Evolutionary conservation across 2,329 filamentous ascomycete species (phyloP).

Genomic region (Fusarium miscanthi): DNA sequence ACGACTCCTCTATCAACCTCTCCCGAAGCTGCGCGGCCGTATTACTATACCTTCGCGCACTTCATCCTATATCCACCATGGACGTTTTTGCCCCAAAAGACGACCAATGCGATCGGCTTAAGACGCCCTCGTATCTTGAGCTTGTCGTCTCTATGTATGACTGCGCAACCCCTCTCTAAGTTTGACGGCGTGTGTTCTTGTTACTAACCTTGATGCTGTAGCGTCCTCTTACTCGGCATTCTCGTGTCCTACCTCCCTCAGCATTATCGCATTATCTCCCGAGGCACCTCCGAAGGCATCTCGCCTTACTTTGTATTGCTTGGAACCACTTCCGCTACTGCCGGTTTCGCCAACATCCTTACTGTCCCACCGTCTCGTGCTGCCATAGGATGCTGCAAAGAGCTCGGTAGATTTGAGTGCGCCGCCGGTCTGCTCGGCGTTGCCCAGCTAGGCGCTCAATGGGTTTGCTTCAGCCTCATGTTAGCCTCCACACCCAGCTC

Average conservation of each 20-base stretch:
- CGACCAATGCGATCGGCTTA: conserved; percentile 61
- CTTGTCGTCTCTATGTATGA: conserved; percentile 67
- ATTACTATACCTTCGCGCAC: conserved; percentile 1
- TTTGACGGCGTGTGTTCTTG: neutral
- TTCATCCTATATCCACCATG: conserved; percentile 32
- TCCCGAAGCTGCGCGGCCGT: conserved; percentile 9
- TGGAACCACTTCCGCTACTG: conserved; percentile 90
- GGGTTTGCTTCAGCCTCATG: conserved; percentile 93
- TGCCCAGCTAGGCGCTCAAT: conserved; percentile 90
- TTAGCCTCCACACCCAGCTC: conserved; percentile 58
- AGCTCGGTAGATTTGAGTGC: conserved; percentile 85
- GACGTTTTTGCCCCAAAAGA: conserved; percentile 42
- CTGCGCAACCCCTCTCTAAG: neutral
- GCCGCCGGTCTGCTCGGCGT: conserved; percentile 88
- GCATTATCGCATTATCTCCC: conserved; percentile 88
- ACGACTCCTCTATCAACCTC: conserved; percentile 11
- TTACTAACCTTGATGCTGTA: conserved; percentile 44
- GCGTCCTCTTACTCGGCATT: conserved; percentile 85
- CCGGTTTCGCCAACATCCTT: conserved; percentile 91
- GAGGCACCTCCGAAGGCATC: conserved; percentile 90
- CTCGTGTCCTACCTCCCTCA: conserved; percentile 94
- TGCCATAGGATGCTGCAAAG: conserved; percentile 87
- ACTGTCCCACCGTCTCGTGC: conserved; percentile 83
- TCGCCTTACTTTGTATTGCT: conserved; percentile 95
- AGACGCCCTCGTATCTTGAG: conserved; percentile 64